A percentile compares a stretch with the other conserved stretches of the same genome.
These are phyloP conservation scores for Thermothielavioides terrestris DNA, from an alignment of 495 filamentous ascomycete genomes.

Conservation along the genomic window DNA sequence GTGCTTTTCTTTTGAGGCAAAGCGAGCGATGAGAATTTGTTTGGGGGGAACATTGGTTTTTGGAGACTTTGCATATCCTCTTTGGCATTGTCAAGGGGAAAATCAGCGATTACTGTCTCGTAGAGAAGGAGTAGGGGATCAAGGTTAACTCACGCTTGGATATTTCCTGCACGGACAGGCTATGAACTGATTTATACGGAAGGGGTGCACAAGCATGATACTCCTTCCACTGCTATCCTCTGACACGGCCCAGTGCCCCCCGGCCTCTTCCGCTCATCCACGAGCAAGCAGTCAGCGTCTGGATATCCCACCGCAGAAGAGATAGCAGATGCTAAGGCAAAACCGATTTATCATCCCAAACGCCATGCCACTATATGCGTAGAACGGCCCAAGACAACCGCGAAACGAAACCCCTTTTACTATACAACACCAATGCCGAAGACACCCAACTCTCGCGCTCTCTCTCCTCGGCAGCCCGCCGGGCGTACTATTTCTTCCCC, in stretches of 20 bases:
- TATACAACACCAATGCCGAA: slow-evolving; percentile 12
- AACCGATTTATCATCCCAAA: slow-evolving; percentile 17
- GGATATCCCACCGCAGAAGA: slow-evolving; percentile 5
- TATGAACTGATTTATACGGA: no score
- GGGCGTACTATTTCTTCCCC: slow-evolving; percentile 58
- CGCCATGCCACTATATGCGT: slow-evolving; percentile 27
- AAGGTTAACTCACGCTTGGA: no score
- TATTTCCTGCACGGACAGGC: no score
- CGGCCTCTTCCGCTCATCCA: no score
- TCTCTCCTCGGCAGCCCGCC: background rate
- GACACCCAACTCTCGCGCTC: background rate
- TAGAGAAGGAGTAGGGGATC: no score
- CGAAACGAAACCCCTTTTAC: slow-evolving; percentile 11
- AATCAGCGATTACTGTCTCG: no score
- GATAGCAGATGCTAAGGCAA: background rate
- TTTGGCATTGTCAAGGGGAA: no score
- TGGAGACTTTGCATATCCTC: background rate
- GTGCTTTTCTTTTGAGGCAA: background rate
- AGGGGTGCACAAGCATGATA: no score
- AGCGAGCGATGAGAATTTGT: background rate
- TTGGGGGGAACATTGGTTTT: background rate
- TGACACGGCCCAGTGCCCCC: no score
- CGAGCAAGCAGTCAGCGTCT: no score
- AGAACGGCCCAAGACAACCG: background rate
- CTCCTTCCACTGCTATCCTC: no score